These are phyloP conservation scores for Lentinula lateritia DNA, from an alignment of 768 basidiomycete species.

Conservation along the genomic window DNA sequence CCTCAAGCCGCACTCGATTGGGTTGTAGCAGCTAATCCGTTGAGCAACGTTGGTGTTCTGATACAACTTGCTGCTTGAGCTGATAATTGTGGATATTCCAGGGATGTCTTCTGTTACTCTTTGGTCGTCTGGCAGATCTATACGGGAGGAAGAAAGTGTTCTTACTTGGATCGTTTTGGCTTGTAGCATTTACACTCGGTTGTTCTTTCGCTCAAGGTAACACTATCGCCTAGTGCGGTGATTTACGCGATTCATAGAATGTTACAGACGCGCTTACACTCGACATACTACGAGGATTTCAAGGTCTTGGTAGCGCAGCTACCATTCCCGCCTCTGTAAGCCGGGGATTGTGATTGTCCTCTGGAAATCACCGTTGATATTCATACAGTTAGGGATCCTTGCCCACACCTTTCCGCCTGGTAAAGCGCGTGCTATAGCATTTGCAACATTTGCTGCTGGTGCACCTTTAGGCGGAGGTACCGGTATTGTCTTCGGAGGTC, in stretches of 20 bases:
- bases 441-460: conserved; percentile 80
- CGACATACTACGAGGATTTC: conserved; percentile 67
- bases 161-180: conserved; percentile 48
- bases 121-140: conserved; percentile 76
- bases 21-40: conserved; percentile 60
- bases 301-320: conserved; percentile 79
- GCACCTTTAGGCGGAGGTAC: conserved; percentile 76
- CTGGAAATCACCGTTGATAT: neutral
- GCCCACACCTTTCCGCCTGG: conserved; percentile 72
- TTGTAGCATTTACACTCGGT: conserved; percentile 54
- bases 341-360: neutral
- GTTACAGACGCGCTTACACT: conserved; percentile 52
- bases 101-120: conserved; percentile 76
- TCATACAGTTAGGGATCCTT: conserved; percentile 66
- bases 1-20: conserved; percentile 54
- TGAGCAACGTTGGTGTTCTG: conserved; percentile 52
- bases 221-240: neutral
- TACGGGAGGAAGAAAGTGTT: conserved; percentile 72
- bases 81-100: conserved; percentile 17
- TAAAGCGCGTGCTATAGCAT: conserved; percentile 64
- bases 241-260: neutral
- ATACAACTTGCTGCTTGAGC: neutral
- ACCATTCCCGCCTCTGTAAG: conserved; percentile 67
- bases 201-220: conserved; percentile 59
- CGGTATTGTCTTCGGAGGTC: conserved; percentile 67